These are phyloP conservation scores for Boehmeria nivea DNA, from an alignment of 306 rosid species.

Conservation along the genomic window DNA sequence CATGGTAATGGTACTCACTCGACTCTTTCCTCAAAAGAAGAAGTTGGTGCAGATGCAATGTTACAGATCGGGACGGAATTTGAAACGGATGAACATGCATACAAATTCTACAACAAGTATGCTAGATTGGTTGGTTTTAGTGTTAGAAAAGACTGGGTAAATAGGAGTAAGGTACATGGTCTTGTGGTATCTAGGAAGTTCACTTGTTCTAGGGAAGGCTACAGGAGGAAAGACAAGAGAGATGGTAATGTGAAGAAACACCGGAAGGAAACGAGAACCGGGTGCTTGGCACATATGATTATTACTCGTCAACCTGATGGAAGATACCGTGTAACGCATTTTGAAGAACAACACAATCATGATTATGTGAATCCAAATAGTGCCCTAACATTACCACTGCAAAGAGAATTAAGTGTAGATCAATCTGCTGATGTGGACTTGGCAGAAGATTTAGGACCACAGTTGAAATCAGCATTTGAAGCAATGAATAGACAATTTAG, in stretches of 20 bases:
- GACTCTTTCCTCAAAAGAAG: conserved; percentile 9
- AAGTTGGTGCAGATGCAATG: background rate
- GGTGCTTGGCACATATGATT: conserved; percentile 66
- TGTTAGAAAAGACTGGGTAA: conserved; percentile 66
- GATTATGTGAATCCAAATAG: conserved; percentile 32
- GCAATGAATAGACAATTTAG: conserved; percentile 24
- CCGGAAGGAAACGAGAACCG: conserved; percentile 64
- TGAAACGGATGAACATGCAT: conserved; percentile 61
- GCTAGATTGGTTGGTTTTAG: conserved; percentile 53
- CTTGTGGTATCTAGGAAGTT: conserved; percentile 66
- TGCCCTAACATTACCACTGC: conserved; percentile 24
- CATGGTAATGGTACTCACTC: conserved; percentile 24
- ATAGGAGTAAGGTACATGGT: conserved; percentile 69
- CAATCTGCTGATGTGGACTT: conserved; percentile 30
- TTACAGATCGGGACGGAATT: conserved; percentile 43
- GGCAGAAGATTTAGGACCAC: conserved; percentile 24
- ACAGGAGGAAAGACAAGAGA: conserved; percentile 52
- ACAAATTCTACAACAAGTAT: conserved; percentile 45
- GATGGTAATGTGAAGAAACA: conserved; percentile 51
- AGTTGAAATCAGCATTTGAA: conserved; percentile 28
- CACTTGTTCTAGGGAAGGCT: conserved; percentile 65
- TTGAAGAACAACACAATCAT: conserved; percentile 60
- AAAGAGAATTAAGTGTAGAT: conserved; percentile 30
- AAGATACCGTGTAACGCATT: conserved; percentile 52
- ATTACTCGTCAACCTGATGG: conserved; percentile 54